Conservation (phyloP, 2,329 filamentous ascomycete genomes). For the Aspergillus awamori region DNA sequence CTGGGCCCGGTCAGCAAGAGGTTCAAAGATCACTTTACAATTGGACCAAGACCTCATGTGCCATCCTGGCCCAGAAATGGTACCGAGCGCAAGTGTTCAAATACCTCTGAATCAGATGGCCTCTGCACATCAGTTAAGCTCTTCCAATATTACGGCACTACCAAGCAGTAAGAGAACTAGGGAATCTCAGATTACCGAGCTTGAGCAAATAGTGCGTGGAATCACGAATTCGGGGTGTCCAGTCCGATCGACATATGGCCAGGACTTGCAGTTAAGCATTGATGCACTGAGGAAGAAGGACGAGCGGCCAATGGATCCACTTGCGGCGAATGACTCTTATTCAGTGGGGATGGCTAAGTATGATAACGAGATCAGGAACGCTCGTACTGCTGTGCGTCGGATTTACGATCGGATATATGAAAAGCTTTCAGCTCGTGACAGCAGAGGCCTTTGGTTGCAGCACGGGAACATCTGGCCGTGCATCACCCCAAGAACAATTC, state of each 20-base stretch:
- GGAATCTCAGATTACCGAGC: conserved; percentile 20
- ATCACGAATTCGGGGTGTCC: conserved; percentile 28
- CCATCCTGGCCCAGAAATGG: background rate
- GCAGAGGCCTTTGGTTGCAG: conserved; percentile 43
- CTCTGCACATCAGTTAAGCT: too few species aligned
- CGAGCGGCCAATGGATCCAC: background rate
- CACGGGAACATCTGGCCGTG: conserved; percentile 46
- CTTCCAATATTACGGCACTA: too few species aligned
- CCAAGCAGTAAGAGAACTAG: background rate
- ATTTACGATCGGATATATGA: conserved; percentile 20
- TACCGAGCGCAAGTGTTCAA: background rate
- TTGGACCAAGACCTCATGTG: background rate
- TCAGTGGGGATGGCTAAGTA: background rate
- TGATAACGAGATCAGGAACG: conserved; percentile 24
- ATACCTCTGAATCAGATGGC: background rate
- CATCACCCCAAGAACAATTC: conserved; percentile 44
- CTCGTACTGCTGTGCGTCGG: conserved; percentile 21
- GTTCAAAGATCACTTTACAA: background rate
- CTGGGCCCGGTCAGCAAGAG: too few species aligned
- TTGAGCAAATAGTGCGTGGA: conserved; percentile 28
- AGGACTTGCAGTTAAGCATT: conserved; percentile 44
- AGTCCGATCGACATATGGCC: conserved; percentile 40
- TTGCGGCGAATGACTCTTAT: background rate
- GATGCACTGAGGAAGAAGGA: conserved; percentile 30
- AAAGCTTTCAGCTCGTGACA: conserved; percentile 29